A percentile compares a stretch with the other conserved stretches of the same genome.
These are phyloP conservation scores for Thermomucor indicae-seudaticae DNA, from an alignment of 371 early-diverging fungal species.

Conservation along the genomic window DNA sequence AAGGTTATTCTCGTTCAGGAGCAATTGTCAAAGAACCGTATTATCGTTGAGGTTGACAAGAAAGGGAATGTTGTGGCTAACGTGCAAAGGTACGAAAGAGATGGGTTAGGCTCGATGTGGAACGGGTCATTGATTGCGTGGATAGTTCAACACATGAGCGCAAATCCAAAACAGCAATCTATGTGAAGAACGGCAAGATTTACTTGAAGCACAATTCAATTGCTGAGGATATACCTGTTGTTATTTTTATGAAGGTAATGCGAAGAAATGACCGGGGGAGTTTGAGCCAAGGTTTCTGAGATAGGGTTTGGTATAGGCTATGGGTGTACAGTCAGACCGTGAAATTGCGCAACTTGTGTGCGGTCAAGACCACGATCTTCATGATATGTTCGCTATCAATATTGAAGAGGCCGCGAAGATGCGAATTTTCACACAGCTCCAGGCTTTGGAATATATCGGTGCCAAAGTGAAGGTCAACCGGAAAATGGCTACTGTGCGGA, in stretches of 20 bases:
- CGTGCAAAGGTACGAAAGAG: conserved; percentile 33
- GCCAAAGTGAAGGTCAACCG: conserved; percentile 70
- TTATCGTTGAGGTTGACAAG: conserved; percentile 94
- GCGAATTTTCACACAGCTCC: conserved; percentile 83
- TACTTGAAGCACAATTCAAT: conserved; percentile 96
- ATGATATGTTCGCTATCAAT: conserved; percentile 85
- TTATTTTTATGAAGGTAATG: conserved; percentile 70
- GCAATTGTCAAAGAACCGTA: conserved; percentile 99
- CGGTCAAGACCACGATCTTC: conserved; percentile 78
- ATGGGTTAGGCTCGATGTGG: background rate
- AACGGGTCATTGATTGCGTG: background rate
- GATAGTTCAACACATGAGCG: conserved; percentile 93
- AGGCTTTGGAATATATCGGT: conserved; percentile 93
- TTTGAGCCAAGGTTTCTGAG: background rate
- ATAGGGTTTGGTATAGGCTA: conserved; percentile 61
- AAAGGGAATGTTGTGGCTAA: conserved; percentile 72
- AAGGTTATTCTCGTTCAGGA: conserved; percentile 99
- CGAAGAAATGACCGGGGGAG: background rate
- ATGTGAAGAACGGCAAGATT: conserved; percentile 75
- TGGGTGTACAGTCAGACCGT: conserved; percentile 95
- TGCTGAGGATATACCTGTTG: conserved; percentile 92
- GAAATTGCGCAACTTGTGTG: conserved; percentile 96
- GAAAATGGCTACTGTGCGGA: conserved; percentile 51
- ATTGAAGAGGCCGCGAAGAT: conserved; percentile 84
- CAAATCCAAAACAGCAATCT: conserved; percentile 96